Conservation (phyloP, 2,329 filamentous ascomycete genomes). For the Fusarium sororula region DNA sequence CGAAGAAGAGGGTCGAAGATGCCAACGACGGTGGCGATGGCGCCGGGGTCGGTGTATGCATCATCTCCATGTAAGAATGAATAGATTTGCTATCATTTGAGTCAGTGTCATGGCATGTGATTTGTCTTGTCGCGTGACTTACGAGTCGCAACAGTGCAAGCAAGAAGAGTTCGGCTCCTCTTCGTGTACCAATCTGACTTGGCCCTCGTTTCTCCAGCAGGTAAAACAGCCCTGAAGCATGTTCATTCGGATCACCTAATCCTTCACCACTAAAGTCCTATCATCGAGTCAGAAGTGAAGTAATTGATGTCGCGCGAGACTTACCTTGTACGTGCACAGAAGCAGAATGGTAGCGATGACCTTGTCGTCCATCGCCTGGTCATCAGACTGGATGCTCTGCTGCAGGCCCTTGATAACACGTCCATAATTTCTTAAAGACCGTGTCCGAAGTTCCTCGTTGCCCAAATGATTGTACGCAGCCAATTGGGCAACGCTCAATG, state of each 20-base stretch:
- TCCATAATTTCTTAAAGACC: constrained; percentile 45
- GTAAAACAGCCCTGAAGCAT: constrained; percentile 47
- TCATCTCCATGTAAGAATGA: constrained; percentile 46
- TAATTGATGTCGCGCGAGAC: neutral
- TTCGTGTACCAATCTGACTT: constrained; percentile 43
- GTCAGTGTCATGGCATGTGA: neutral
- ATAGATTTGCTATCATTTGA: constrained; percentile 42
- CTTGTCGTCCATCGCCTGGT: constrained; percentile 43
- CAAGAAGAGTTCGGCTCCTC: constrained; percentile 45
- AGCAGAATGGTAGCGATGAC: constrained; percentile 45
- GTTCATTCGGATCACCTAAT: constrained; percentile 42
- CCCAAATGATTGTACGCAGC: constrained; percentile 48
- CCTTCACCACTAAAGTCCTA: constrained; percentile 47
- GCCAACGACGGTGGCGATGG: constrained; percentile 42
- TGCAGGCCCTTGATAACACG: constrained; percentile 43
- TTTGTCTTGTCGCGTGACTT: neutral
- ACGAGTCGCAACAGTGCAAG: constrained; percentile 45
- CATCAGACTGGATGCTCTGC: constrained; percentile 39
- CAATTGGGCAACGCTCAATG: constrained; percentile 47
- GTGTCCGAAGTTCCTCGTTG: constrained; percentile 38
- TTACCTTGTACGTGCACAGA: constrained; percentile 44
- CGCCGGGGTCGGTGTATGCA: constrained; percentile 45
- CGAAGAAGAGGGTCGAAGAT: constrained; percentile 45
- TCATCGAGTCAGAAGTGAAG: neutral
- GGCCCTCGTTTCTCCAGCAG: constrained; percentile 45